Conservation (phyloP, 1,284 basidiomycete genomes). For the Moesziomyces sp. region DNA sequence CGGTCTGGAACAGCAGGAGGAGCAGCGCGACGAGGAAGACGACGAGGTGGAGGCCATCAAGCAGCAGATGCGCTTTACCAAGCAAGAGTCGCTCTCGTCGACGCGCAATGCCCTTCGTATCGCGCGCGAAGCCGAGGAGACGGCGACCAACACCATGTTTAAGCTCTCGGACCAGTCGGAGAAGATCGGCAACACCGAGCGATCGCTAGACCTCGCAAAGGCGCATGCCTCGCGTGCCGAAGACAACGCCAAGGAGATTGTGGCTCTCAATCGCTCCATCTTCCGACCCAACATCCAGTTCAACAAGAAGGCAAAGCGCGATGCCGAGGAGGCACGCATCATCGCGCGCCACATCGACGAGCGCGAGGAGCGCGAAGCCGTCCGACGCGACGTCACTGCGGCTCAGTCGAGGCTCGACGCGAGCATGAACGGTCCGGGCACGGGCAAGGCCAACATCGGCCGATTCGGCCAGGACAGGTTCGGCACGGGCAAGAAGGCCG, state of each 20-base stretch:
- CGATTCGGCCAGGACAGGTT: conserved; percentile 58
- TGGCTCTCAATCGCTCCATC: conserved; percentile 91
- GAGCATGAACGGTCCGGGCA: conserved; percentile 71
- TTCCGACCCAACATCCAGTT: conserved; percentile 74
- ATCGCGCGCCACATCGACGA: conserved; percentile 89
- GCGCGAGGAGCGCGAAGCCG: conserved; percentile 75
- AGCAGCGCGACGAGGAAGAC: conserved; percentile 78
- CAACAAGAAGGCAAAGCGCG: conserved; percentile 80
- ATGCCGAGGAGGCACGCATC: conserved; percentile 88
- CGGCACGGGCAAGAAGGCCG: conserved; percentile 39
- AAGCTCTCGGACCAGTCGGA: conserved; percentile 85
- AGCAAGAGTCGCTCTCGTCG: conserved; percentile 91
- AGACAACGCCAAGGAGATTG: conserved; percentile 93
- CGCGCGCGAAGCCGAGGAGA: conserved; percentile 95
- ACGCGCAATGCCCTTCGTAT: conserved; percentile 92
- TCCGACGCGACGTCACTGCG: conserved; percentile 76
- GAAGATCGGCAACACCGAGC: conserved; percentile 88
- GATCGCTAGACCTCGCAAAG: conserved; percentile 92
- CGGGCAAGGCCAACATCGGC: conserved; percentile 47
- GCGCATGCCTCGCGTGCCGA: conserved; percentile 87
- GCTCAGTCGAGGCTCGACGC: conserved; percentile 85
- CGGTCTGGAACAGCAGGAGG: conserved; percentile 66
- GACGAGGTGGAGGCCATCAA: conserved; percentile 98
- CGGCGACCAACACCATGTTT: conserved; percentile 83
- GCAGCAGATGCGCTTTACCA: conserved; percentile 86